Evolutionary conservation across 345 rosid genomes (phyloP), one percentile per base, ranked within the genome.

Genomic region (Heritiera littoralis): DNA sequence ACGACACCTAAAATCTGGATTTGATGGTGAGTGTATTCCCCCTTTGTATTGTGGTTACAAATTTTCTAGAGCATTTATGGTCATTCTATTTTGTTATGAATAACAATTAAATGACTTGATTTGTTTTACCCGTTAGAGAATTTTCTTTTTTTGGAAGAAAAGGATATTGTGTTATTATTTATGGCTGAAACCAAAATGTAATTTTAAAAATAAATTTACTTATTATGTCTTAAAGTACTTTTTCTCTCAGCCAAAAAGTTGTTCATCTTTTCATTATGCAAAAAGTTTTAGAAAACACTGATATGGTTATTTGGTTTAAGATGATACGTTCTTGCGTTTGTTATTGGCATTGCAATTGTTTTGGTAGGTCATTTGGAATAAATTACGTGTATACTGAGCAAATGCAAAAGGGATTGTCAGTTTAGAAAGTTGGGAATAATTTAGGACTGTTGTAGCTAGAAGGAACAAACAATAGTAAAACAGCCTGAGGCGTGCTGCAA

Each of bases 1-100:
- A n/a, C n/a, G n/a, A n/a, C n/a, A n/a, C 86, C 93, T 97, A 41
- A 90, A 92, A 83, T 97, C 99, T 58, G 98, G 99, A 72, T 87
- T 97, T 30, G 96, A 94, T 55, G 99, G 98, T 93, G 72, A 80
- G 88, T 78, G 49, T 82, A 15, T 74, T 10, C 63, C 11, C 67
- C 40, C 46, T 17, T 41, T 63, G 12, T 46, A 9, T 46, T 46
- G 98, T 92, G 83, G 93, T 93, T 54, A 35, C 13, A 54, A 54
- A 38, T 64, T 14, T 52, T 35, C 74, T 49, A 30, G 28, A 14
- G 7, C 30, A 7, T 15, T 23, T 43, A 43, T 18, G 3, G n/a
- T 71, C 60, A 3, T 7, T 71, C 3, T 28, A 7, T 71, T 13
- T 5, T 18, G 4, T 70, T 30, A 23, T 55, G 49, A n/a, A 2